Evolutionary conservation across 2,329 filamentous ascomycete species (phyloP).

Genomic region (Ophiostoma himal-ulmi): DNA sequence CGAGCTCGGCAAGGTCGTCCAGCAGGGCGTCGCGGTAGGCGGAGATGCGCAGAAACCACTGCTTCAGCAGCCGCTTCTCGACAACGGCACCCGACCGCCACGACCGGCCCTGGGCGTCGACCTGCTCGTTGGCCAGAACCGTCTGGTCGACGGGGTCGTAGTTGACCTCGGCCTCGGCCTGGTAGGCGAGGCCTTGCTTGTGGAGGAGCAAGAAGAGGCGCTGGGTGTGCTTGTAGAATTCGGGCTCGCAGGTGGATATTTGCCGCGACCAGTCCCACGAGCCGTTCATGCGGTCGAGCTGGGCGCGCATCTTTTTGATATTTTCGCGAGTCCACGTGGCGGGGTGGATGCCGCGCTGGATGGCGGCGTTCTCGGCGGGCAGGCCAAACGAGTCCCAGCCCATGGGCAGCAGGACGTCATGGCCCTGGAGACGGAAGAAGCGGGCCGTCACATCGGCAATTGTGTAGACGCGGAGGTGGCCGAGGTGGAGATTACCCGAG

Average conservation of each 20-base stretch:
- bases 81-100: conserved; percentile 85
- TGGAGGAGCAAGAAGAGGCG: conserved; percentile 74
- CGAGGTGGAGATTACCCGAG: conserved; percentile 78
- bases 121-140: conserved; percentile 86
- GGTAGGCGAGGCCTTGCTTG: conserved; percentile 71
- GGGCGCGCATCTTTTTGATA: conserved; percentile 77
- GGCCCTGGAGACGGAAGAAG: conserved; percentile 67
- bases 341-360: conserved; percentile 73
- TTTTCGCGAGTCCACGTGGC: conserved; percentile 74
- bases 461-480: conserved; percentile 82
- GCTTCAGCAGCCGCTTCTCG: conserved; percentile 70
- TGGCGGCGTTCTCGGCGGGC: conserved; percentile 85
- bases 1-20: conserved; percentile 61
- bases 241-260: conserved; percentile 74
- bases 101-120: conserved; percentile 76
- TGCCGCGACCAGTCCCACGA: conserved; percentile 80
- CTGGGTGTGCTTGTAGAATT: conserved; percentile 87
- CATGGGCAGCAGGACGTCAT: conserved; percentile 77
- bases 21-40: conserved; percentile 68
- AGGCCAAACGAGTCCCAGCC: conserved; percentile 92
- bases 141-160: conserved; percentile 87
- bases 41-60: conserved; percentile 88
- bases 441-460: conserved; percentile 81
- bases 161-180: conserved; percentile 77
- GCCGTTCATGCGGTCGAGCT: conserved; percentile 72